Evolutionary conservation across 208 protist species (phyloP), one percentile per base, ranked within the genome.

Genomic region (Trypanosoma avium): DNA sequence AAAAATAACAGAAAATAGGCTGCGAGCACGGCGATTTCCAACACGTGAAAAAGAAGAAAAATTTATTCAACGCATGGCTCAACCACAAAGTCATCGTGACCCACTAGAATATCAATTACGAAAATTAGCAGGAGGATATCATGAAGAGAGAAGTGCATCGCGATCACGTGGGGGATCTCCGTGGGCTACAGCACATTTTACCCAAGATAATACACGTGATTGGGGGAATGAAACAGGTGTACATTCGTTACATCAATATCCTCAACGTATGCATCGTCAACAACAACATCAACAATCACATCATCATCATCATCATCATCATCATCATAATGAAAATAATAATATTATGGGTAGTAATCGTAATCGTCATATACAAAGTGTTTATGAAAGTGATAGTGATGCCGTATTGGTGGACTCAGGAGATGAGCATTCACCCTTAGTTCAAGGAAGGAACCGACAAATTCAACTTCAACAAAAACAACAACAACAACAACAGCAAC

Each of bases 1-100:
- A n/a, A 5, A 13, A 1, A 35, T 12, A 12, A 5, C 50, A 10
- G 6, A n/a, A 36, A 29, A 8, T n/a, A 19, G 2, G 24, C 19
- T 26, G 22, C 50, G 10, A 2, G 9, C 9, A 29, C 8, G 46
- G 24, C 65, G 65, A 27, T 70, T 70, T 63, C 2, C 33, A 8
- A 58, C 43, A 7, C 56, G 46, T 8, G 48, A 61, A 22, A 21
- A 27, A 33, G 65, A 70, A 42, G 19, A 29, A 9, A 15, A 63
- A 24, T 64, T 70, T 38, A 38, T 70, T 26, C 27, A 70, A 9
- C 54, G 65, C 1, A 42, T 70, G 29, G 17, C 65, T 22, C 54
- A 42, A 33, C 65, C 65, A 24, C 63, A 42, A 30, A 40, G 29
- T 19, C 0, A 9, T 17, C 24, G 63, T 10, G 53, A 52, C 13